phyloP scores from a whole-genome alignment of 495 filamentous ascomycete genomes.

The Trypethelium eluteriae region DNA sequence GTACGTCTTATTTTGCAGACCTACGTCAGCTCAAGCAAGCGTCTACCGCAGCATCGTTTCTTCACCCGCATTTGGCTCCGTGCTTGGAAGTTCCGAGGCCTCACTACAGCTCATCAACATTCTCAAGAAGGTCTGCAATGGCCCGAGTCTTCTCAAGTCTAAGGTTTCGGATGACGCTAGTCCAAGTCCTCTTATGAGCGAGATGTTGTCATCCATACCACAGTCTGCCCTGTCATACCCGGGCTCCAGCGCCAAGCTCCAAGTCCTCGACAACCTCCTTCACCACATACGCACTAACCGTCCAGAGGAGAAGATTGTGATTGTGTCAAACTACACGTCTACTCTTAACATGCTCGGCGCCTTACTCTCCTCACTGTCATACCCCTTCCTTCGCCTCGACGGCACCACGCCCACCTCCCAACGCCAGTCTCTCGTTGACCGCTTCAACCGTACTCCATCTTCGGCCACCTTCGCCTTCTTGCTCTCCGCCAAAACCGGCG shows the following conservation, averaged over 20 bases:
- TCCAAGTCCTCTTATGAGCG: conserved; percentile 35
- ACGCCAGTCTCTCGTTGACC: conserved; percentile 67
- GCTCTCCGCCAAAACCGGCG: conserved; percentile 71
- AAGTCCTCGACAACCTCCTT: conserved; percentile 62
- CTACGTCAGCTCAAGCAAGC: conserved; percentile 57
- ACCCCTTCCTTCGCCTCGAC: conserved; percentile 65
- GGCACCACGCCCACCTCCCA: conserved; percentile 61
- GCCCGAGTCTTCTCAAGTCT: conserved; percentile 55
- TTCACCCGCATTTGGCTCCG: conserved; percentile 59
- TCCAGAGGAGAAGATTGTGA: conserved; percentile 66
- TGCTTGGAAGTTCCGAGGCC: conserved; percentile 59
- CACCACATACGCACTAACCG: conserved; percentile 49
- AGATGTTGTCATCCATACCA: conserved; percentile 54
- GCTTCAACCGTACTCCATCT: conserved; percentile 59
- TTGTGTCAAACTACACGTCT: conserved; percentile 76
- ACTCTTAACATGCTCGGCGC: conserved; percentile 63
- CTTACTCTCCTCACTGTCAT: conserved; percentile 55
- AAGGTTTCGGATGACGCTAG: conserved; percentile 37
- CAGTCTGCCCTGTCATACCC: conserved; percentile 50
- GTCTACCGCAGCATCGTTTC: conserved; percentile 63
- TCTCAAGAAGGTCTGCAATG: conserved; percentile 78
- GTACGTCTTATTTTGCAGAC: conserved; percentile 68
- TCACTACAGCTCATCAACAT: conserved; percentile 69
- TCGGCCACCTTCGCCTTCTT: conserved; percentile 63
- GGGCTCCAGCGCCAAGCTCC: conserved; percentile 60